phyloP scores from a whole-genome alignment of 2,329 filamentous ascomycete genomes.

The Pleurostoma richardsiae region DNA sequence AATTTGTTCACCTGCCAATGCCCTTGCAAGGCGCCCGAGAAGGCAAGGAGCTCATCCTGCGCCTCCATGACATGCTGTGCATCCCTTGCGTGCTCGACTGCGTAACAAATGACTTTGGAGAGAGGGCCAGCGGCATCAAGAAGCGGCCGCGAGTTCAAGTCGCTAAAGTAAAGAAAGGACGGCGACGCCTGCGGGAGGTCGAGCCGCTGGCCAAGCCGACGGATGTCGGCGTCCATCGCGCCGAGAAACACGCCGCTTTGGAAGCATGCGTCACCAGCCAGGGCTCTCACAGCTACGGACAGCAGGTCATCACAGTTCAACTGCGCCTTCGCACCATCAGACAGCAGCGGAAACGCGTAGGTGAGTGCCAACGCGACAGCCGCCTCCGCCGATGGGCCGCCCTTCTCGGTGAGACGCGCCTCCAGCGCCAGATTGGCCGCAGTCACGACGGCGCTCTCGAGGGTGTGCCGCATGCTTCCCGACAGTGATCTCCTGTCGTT shows the following conservation, averaged over 20 bases:
- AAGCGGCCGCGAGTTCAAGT: constrained; percentile 55
- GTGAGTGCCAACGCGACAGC: constrained; percentile 68
- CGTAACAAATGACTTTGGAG: constrained; percentile 59
- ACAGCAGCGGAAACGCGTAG: constrained; percentile 69
- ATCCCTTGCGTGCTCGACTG: constrained; percentile 46
- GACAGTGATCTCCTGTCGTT: constrained; percentile 61
- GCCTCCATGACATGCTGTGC: constrained; percentile 15
- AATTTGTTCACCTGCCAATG: constrained; percentile 74
- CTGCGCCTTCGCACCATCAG: constrained; percentile 49
- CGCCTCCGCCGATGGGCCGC: constrained; percentile 31
- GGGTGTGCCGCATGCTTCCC: constrained; percentile 54
- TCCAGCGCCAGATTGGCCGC: constrained; percentile 74
- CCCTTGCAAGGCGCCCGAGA: constrained; percentile 60
- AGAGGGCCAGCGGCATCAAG: constrained; percentile 64
- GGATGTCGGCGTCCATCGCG: constrained; percentile 62
- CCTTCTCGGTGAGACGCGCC: constrained; percentile 27
- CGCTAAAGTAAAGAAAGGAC: constrained; percentile 55
- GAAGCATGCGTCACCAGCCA: constrained; percentile 69
- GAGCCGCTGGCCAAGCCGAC: constrained; percentile 49
- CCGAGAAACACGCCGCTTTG: constrained; percentile 71
- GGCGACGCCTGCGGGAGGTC: constrained; percentile 58
- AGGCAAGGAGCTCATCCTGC: constrained; percentile 59
- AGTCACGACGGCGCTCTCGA: constrained; percentile 69
- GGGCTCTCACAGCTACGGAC: constrained; percentile 61
- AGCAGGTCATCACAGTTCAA: constrained; percentile 67